These are phyloP conservation scores for Thalassiosira livingstoniorum DNA, from an alignment of 352 stramenopile genomes.

Conservation along the genomic window DNA sequence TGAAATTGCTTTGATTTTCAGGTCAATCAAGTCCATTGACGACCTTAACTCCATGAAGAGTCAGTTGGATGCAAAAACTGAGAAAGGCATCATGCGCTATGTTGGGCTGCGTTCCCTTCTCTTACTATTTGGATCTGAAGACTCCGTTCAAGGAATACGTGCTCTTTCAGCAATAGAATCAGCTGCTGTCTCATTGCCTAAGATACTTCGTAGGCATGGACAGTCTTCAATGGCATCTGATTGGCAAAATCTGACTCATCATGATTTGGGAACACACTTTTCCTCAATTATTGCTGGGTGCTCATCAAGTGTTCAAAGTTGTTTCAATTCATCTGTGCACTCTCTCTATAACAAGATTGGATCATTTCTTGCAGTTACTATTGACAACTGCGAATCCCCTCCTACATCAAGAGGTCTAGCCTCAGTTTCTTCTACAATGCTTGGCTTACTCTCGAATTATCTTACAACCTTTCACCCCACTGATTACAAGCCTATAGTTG, in stretches of 20 bases:
- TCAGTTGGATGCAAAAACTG: slow-evolving; percentile 46
- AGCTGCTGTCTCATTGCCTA: slow-evolving; percentile 46
- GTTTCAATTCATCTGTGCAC: slow-evolving; percentile 32
- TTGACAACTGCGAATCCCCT: slow-evolving; percentile 16
- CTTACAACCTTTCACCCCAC: slow-evolving; percentile 47
- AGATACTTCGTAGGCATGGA: slow-evolving; percentile 23
- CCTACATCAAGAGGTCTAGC: neutral
- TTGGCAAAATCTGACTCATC: slow-evolving; percentile 13
- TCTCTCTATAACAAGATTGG: slow-evolving; percentile 50
- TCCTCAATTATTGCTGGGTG: slow-evolving; percentile 50
- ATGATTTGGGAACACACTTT: slow-evolving; percentile 12
- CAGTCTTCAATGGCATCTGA: neutral
- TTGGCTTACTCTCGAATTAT: slow-evolving; percentile 53
- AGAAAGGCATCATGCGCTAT: slow-evolving; percentile 64
- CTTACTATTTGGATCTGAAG: slow-evolving; percentile 56
- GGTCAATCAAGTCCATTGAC: slow-evolving; percentile 52
- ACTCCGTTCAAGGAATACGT: slow-evolving; percentile 42
- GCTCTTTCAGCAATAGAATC: slow-evolving; percentile 58
- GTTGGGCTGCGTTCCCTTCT: slow-evolving; percentile 58
- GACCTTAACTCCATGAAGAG: slow-evolving; percentile 53
- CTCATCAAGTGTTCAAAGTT: slow-evolving; percentile 46
- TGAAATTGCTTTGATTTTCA: slow-evolving; percentile 64
- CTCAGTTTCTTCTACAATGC: slow-evolving; percentile 31
- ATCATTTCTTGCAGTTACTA: slow-evolving; percentile 34
- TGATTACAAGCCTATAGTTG: slow-evolving; percentile 35